Conservation (phyloP, 2,329 filamentous ascomycete species). For the Pyricularia grisea region DNA sequence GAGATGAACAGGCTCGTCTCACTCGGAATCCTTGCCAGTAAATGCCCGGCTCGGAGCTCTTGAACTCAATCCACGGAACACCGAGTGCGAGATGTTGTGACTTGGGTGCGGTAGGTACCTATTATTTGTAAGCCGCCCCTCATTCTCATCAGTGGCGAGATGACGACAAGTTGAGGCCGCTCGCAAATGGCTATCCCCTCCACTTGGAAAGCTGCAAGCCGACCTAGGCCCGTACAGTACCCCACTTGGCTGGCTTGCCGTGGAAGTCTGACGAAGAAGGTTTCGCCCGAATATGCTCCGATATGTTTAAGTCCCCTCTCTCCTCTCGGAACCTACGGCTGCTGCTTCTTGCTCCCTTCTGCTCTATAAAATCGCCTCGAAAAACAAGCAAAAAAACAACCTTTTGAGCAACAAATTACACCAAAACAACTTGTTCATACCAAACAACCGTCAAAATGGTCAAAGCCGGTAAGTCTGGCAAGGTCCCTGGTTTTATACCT, state of each 20-base stretch:
- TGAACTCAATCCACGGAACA: neutral
- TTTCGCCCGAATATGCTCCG: neutral
- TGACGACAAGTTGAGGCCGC: neutral
- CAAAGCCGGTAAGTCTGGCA: conserved; percentile 66
- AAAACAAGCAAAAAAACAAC: neutral
- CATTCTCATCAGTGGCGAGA: neutral
- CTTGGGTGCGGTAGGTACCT: neutral
- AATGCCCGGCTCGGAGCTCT: neutral
- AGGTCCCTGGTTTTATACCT: neutral
- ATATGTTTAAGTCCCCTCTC: neutral
- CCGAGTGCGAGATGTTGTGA: neutral
- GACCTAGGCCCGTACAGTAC: neutral
- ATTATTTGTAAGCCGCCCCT: neutral
- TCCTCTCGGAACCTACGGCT: neutral
- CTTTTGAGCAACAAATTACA: neutral
- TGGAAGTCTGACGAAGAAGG: neutral
- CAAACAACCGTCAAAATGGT: conserved; percentile 73
- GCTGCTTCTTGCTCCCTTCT: neutral
- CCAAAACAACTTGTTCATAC: conserved; percentile 8
- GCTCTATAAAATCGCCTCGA: neutral
- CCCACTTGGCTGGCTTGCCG: neutral
- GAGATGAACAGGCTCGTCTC: too few relatives aligned
- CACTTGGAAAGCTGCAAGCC: neutral
- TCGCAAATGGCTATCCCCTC: neutral
- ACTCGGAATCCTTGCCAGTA: neutral